Percentiles rank a stretch among this genome's conserved stretches.
Evolutionary conservation across 2,329 filamentous ascomycete species (phyloP).

Genomic region (Aspergillus hiratsukae): DNA sequence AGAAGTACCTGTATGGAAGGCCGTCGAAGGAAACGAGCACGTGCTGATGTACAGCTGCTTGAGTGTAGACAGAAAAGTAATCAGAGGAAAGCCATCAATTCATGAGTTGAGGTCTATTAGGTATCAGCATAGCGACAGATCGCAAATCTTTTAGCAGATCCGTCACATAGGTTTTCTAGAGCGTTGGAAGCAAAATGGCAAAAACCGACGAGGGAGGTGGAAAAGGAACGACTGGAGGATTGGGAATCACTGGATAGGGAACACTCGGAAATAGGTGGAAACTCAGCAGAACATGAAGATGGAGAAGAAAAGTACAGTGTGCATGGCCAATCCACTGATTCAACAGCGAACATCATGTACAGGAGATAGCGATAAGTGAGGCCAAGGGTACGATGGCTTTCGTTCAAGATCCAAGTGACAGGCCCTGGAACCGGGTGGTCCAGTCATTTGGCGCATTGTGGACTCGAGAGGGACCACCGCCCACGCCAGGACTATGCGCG

Average conservation of each 20-base stretch:
- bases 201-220: conserved; percentile 4
- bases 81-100: conserved; percentile 15
- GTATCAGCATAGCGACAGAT: conserved; percentile 27
- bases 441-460: conserved; percentile 51
- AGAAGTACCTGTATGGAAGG: background rate
- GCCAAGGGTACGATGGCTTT: background rate
- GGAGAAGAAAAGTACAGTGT: conserved; percentile 9
- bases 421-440: conserved; percentile 61
- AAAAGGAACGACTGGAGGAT: background rate
- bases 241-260: conserved; percentile 2
- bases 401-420: conserved; percentile 61
- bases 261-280: background rate
- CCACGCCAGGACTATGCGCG: conserved; percentile 28
- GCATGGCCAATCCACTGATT: background rate
- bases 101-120: conserved; percentile 27
- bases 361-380: background rate
- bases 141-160: conserved; percentile 21
- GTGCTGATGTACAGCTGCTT: background rate
- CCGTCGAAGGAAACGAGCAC: background rate
- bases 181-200: conserved; percentile 8
- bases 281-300: background rate
- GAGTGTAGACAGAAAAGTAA: conserved; percentile 4
- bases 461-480: conserved; percentile 27
- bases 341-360: background rate
- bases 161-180: conserved; percentile 26